Percentiles rank a stretch among this genome's conserved stretches.
Conservation (phyloP, 306 rosid species). For the Cercis canadensis region DNA sequence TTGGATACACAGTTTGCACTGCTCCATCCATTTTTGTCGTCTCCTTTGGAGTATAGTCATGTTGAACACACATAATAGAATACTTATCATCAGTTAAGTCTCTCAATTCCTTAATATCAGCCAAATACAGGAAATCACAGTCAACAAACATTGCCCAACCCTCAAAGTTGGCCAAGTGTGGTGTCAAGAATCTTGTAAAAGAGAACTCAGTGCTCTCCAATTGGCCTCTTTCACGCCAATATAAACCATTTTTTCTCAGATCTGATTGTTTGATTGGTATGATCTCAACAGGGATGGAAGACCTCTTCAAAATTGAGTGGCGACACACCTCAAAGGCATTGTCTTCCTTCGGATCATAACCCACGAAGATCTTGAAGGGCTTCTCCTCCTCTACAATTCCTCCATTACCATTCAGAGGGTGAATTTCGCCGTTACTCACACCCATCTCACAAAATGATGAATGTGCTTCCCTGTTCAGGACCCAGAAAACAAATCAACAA, state of each 20-base stretch:
- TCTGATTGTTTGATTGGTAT: conserved; percentile 65
- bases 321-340: conserved; percentile 67
- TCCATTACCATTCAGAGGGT: conserved; percentile 34
- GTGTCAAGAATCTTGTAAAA: conserved; percentile 70
- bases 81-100: conserved; percentile 59
- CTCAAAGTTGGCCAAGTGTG: conserved; percentile 55
- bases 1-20: conserved; percentile 71
- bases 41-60: conserved; percentile 73
- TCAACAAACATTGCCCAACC: conserved; percentile 86
- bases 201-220: conserved; percentile 79
- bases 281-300: conserved; percentile 73
- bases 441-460: conserved; percentile 44
- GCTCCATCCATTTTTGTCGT: conserved; percentile 82
- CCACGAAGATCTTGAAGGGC: conserved; percentile 68
- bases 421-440: conserved; percentile 46
- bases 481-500: conserved; percentile 15
- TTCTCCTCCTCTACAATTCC: conserved; percentile 23
- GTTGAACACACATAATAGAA: conserved; percentile 76
- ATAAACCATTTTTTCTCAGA: conserved; percentile 58
- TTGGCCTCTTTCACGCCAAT: conserved; percentile 75
- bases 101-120: conserved; percentile 66
- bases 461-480: conserved; percentile 19
- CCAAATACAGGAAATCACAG: conserved; percentile 70
- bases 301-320: conserved; percentile 59
- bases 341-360: conserved; percentile 70